Conservation (phyloP, 129 eudicot species). For the Heracleum sosnowskyi region DNA sequence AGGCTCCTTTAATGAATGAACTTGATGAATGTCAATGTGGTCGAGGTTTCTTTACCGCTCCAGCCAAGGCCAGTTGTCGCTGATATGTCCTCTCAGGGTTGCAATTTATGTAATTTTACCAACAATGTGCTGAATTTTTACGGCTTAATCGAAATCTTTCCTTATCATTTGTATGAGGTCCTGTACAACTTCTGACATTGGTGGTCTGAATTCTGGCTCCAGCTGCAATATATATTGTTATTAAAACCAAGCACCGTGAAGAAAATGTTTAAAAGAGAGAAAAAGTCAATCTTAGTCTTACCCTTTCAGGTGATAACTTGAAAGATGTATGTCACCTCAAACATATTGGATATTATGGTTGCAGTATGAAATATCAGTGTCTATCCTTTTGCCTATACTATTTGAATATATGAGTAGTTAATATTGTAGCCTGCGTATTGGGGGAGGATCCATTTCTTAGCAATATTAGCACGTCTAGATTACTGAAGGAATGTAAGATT, state of each 20-base stretch:
- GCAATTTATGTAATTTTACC: neutral
- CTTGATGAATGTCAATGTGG: neutral
- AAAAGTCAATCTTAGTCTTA: too few species aligned
- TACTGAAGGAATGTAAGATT: neutral
- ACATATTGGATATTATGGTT: neutral
- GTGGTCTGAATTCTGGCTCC: constrained; percentile 92
- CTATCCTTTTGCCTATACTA: neutral
- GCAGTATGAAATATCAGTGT: neutral
- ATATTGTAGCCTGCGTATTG: neutral
- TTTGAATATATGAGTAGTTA: neutral
- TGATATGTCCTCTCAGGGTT: neutral
- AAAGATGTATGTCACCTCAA: neutral
- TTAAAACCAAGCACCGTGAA: neutral
- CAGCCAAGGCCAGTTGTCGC: neutral
- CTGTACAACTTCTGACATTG: constrained; percentile 92
- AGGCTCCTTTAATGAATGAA: neutral
- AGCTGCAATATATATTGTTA: constrained; percentile 29
- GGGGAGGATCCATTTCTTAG: neutral
- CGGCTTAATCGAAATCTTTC: constrained; percentile 27
- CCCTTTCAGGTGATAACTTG: too few species aligned
- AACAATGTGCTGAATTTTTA: neutral
- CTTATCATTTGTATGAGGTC: constrained; percentile 71
- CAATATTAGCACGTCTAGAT: neutral
- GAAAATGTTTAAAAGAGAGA: neutral
- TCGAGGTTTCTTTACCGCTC: neutral